A percentile compares a stretch with the other conserved stretches of the same genome.
phyloP scores from a whole-genome alignment of 768 basidiomycete species.

The Xerocomellus chrysenteron region DNA sequence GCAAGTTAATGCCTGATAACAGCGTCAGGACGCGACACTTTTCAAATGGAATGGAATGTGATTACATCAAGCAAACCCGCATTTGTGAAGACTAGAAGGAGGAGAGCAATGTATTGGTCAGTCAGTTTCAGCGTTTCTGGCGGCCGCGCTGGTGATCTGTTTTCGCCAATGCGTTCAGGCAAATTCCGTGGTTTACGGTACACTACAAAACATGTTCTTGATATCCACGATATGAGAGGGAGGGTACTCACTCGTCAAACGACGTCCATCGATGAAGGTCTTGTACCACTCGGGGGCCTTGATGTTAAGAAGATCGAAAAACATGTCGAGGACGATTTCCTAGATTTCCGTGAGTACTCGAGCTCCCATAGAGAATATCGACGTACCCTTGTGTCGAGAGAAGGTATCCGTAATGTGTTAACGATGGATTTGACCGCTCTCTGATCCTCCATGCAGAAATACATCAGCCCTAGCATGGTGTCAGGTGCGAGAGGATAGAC shows the following conservation, averaged over 20 bases:
- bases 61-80: constrained; percentile 86
- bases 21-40: constrained; percentile 3
- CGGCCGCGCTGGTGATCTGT: constrained; percentile 45
- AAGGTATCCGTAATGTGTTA: constrained; percentile 85
- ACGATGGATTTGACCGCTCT: constrained; percentile 82
- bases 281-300: constrained; percentile 91
- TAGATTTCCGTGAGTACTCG: constrained; percentile 34
- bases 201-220: constrained; percentile 43
- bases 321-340: constrained; percentile 93
- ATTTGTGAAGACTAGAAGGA: constrained; percentile 81
- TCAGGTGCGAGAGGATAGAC: constrained; percentile 5
- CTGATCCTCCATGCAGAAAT: constrained; percentile 89
- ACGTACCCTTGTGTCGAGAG: constrained; percentile 74
- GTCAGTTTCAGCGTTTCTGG: constrained; percentile 72
- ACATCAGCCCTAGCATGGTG: constrained; percentile 71
- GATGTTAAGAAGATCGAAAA: constrained; percentile 91
- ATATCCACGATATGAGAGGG: neutral
- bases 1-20: constrained; percentile 68
- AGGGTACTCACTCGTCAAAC: constrained; percentile 72
- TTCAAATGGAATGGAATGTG: constrained; percentile 3
- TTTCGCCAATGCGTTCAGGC: constrained; percentile 31
- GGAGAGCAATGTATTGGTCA: constrained; percentile 88
- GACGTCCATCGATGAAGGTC: constrained; percentile 85
- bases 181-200: constrained; percentile 56
- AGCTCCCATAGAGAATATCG: neutral